These are phyloP conservation scores for Leccinum sublutescens DNA, from an alignment of 768 basidiomycete genomes.

Conservation along the genomic window DNA sequence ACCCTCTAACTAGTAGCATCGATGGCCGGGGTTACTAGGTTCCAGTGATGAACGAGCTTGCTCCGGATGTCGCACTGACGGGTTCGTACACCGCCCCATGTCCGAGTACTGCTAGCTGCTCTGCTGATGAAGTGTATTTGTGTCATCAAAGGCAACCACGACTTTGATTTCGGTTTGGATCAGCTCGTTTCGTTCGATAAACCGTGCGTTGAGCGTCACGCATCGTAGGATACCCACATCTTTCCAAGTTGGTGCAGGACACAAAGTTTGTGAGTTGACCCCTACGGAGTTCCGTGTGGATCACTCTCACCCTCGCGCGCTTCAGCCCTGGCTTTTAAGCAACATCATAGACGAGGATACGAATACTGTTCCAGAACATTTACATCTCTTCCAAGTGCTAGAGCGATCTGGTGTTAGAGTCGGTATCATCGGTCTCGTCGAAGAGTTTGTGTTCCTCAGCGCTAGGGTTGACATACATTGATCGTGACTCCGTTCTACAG, in stretches of 20 bases:
- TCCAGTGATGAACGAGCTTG: constrained; percentile 79
- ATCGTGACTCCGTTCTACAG: constrained; percentile 37
- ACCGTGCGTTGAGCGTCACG: not conserved
- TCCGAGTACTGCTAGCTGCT: not conserved
- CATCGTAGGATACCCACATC: constrained; percentile 56
- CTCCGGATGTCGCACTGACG: constrained; percentile 76
- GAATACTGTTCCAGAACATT: constrained; percentile 54
- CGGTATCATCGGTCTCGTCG: constrained; percentile 85
- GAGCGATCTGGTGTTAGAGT: constrained; percentile 70
- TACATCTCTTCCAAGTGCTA: constrained; percentile 63
- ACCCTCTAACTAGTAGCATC: constrained; percentile 1
- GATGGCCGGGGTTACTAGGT: constrained; percentile 48
- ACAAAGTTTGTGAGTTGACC: constrained; percentile 65
- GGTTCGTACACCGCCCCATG: constrained; percentile 47
- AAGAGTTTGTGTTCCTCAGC: constrained; percentile 52
- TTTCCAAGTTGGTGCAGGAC: constrained; percentile 65
- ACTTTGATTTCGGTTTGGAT: constrained; percentile 79
- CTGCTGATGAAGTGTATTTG: constrained; percentile 6
- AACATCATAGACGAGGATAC: constrained; percentile 78
- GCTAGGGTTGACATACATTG: not conserved
- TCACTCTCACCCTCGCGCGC: not conserved
- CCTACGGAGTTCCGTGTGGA: not conserved
- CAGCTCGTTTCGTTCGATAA: not conserved
- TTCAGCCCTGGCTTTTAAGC: constrained; percentile 85
- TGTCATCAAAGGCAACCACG: constrained; percentile 71